Evolutionary conservation across 2,329 filamentous ascomycete species (phyloP), one percentile per base, ranked within the genome.

Genomic region (Chrysoporthe austroafricana): DNA sequence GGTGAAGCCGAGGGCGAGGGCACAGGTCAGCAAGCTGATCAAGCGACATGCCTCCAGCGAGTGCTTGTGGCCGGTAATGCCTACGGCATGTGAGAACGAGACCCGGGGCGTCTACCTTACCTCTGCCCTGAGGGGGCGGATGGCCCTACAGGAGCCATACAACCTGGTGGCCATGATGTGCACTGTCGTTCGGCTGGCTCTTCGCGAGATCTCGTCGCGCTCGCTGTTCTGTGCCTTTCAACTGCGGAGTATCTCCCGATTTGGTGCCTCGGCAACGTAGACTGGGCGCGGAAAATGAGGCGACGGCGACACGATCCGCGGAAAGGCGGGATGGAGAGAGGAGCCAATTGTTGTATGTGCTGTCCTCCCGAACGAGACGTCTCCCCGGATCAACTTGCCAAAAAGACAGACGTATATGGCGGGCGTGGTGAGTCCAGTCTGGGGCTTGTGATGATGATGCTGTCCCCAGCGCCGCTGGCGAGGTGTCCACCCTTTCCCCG

Each of bases 61-160:
- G 6, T 36, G 52, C 34, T 18, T 1, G 7, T 50, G 13, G 18
- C 46, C 46, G 36, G 36, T 39, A 9, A 2, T 50, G 46, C 26
- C 26, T 2, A 26, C 26, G 2, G 26, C 26, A 26, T 26, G 26
- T 26, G 26, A 26, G 26, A 26, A 26, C 26, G 26, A 26, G 13
- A 32, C 11, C 3, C 21, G n/a, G 21, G 21, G 21, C 6, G 44
- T 34, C 26, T 26, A 63, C 34, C 16, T 64, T 66, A 70, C 68
- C 68, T 63, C 60, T 57, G 42, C 44, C 54, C 62, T 57, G 26
- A 63, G 32, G 16, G 50, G n/a, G 14, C 63, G 21, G 44, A 70
- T 50, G 46, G 62, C 68, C 18, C 68, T 58, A 52, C 66, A 66
- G 46, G 68, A 70, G 62, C 66, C 56, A 62, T 63, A 66, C 18